Percentiles rank a stretch among this genome's conserved stretches.
Evolutionary conservation across 495 filamentous ascomycete genomes (phyloP).

Genomic region (Podospora fimiseda): DNA sequence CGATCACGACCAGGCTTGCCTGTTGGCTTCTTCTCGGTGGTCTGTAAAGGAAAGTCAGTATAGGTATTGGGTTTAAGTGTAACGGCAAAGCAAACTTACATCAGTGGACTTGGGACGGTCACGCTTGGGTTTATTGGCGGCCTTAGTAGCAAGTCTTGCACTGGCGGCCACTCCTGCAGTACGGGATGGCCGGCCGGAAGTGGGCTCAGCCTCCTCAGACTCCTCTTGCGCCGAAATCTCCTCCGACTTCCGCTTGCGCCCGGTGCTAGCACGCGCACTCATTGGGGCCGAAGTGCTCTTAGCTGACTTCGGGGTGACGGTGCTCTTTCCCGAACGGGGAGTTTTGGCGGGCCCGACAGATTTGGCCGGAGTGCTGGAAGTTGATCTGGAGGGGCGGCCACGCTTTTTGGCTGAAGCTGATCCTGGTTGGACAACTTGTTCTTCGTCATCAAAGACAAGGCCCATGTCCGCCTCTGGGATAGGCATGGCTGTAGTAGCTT

Average conservation of each 20-base stretch:
- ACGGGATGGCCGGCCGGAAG: conserved; percentile 18
- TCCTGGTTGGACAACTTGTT: background rate
- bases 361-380: conserved; percentile 12
- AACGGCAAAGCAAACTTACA: too few species aligned
- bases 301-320: conserved; percentile 12
- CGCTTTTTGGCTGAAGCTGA: conserved; percentile 9
- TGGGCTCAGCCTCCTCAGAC: conserved; percentile 1
- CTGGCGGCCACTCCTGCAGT: conserved; percentile 15
- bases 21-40: conserved; percentile 13
- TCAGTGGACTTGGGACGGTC: conserved; percentile 16
- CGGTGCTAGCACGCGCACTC: conserved; percentile 12
- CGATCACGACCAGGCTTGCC: conserved; percentile 14
- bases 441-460: background rate
- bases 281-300: conserved; percentile 16
- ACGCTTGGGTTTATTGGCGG: conserved; percentile 17
- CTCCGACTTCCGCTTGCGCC: conserved; percentile 21
- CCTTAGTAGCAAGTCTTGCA: conserved; percentile 23
- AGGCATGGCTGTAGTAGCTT: too few species aligned
- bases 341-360: background rate
- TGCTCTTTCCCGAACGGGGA: background rate
- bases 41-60: conserved; percentile 9
- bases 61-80: too few species aligned
- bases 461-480: conserved; percentile 5
- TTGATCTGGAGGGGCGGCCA: conserved; percentile 14
- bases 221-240: background rate